These are phyloP conservation scores for Penicillium pulvis DNA, from an alignment of 495 filamentous ascomycete genomes.

Conservation along the genomic window DNA sequence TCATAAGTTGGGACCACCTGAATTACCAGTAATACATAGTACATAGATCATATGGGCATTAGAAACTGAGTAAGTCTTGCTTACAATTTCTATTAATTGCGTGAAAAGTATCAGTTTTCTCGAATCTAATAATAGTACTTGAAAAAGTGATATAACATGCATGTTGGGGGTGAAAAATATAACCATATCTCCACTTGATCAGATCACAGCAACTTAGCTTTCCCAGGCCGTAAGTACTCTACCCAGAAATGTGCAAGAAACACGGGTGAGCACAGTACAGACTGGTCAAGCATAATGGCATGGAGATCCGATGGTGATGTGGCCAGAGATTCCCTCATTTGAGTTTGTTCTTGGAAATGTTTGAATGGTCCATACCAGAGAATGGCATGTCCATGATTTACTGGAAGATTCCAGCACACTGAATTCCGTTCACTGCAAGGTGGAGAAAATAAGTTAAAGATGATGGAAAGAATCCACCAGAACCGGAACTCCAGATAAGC, in stretches of 20 bases:
- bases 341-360: slow-evolving; percentile 23
- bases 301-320: slow-evolving; percentile 18
- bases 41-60: background rate
- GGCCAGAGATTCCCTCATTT: slow-evolving; percentile 27
- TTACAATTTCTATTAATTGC: background rate
- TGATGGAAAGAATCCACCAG: background rate
- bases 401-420: slow-evolving; percentile 11
- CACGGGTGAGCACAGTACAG: slow-evolving; percentile 20
- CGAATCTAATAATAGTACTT: background rate
- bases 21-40: background rate
- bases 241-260: background rate
- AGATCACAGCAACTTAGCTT: slow-evolving; percentile 5
- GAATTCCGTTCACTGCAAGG: slow-evolving; percentile 5
- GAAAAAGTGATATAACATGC: background rate
- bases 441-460: background rate
- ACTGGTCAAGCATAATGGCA: slow-evolving; percentile 1
- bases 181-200: slow-evolving; percentile 26
- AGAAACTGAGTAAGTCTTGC: background rate
- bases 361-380: slow-evolving; percentile 17
- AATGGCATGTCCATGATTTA: slow-evolving; percentile 19
- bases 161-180: slow-evolving; percentile 28
- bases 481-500: background rate
- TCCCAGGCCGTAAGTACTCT: slow-evolving; percentile 23
- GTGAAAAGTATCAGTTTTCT: background rate
- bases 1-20: background rate